Conservation (phyloP, 2,329 filamentous ascomycete genomes). For the Chaetomiaceae sp. region DNA sequence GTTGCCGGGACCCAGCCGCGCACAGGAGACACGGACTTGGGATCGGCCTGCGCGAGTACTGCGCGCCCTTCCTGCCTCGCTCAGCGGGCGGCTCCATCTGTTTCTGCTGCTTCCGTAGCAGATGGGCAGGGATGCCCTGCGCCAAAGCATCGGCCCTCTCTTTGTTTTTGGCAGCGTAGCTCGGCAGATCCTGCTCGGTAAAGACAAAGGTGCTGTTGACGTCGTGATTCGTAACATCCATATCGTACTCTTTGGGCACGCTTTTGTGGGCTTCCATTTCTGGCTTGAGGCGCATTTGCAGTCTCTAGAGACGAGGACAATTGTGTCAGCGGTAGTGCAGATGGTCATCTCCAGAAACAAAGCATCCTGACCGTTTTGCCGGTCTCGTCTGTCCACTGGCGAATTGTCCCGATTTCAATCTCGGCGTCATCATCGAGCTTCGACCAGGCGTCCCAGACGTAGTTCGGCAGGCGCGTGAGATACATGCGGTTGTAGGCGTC, state of each 20-base stretch:
- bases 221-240: constrained; percentile 62
- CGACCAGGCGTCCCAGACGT: constrained; percentile 76
- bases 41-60: constrained; percentile 67
- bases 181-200: constrained; percentile 86
- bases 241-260: constrained; percentile 83
- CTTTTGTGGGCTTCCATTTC: constrained; percentile 63
- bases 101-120: constrained; percentile 42
- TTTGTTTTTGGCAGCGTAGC: constrained; percentile 60
- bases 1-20: background rate
- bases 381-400: constrained; percentile 53
- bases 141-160: constrained; percentile 52
- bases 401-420: constrained; percentile 73
- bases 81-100: constrained; percentile 28
- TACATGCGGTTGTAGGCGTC: constrained; percentile 51
- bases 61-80: constrained; percentile 39
- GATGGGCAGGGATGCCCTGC: constrained; percentile 55
- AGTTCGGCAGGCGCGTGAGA: constrained; percentile 72
- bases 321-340: constrained; percentile 5
- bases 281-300: constrained; percentile 64
- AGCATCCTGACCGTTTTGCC: constrained; percentile 35
- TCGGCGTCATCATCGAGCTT: constrained; percentile 75
- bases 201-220: constrained; percentile 88
- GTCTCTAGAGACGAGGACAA: constrained; percentile 32
- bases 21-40: constrained; percentile 55
- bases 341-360: background rate